Base-by-base conservation (phyloP, 805 yeast genomes). In the Metschnikowia kunwiensis region DNA sequence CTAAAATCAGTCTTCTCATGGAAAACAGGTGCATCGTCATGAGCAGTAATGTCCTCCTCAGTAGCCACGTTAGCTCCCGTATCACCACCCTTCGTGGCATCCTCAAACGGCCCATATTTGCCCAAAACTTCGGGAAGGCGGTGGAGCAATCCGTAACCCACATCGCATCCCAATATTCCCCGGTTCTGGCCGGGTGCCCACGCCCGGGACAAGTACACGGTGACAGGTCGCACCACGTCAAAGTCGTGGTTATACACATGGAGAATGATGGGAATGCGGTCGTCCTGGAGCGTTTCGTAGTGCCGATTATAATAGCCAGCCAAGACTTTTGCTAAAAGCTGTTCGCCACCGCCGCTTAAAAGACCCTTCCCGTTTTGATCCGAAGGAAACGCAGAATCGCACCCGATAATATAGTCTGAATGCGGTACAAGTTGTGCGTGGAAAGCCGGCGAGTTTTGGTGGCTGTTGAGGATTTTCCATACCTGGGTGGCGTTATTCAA, bases 141-240 rank as follows among this genome's bases (percentile, higher is more conserved):
- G 55, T 91, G 97, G 33, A 91, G 65, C 34, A 84, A 70, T 0
- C 98, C 98, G 52, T 88, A 89, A 0, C 97, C 97, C 13, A 91
- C 94, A 46, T 89, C 95, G 62, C 96, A 88, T 2, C 98, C 98
- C 24, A 91, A 63, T 24, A 87, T 67, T 1, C 96, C 95, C 46
- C 68, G 74, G 11, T 89, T 87, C 11, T 56, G 61, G 7, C 65
- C 70, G 9, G 49, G 47, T n/a, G 88, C 86, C 87, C 93, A 85
- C 12, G 65, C 58, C n/a, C 73, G 71, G n/a, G 73, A 65, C 28
- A 68, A 55, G 36, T 75, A 68, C n/a, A 89, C 86, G 0, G 85
- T 79, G 3, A 91, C 89, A 0, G 96, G 95, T 49, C 98, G 74
- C 25, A 87, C 80, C 10, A 83, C 72, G 55, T 91, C 93, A 52